phyloP scores from a whole-genome alignment of 306 rosid genomes.

The Cicer cuneatum region DNA sequence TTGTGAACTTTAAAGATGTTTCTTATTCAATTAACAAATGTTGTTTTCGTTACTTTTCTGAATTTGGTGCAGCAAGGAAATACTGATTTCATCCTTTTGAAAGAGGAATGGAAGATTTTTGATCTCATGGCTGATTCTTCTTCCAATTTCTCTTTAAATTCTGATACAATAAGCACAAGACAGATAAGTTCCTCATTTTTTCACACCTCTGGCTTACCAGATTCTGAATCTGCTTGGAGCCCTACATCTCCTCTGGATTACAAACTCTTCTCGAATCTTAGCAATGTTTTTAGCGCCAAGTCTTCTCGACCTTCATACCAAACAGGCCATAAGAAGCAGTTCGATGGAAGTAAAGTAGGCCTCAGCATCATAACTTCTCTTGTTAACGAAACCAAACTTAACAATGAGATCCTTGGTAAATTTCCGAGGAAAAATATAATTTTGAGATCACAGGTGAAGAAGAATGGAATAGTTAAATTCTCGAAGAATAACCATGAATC shows the following conservation, averaged over 20 bases:
- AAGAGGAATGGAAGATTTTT: conserved; percentile 49
- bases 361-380: conserved; percentile 78
- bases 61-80: conserved; percentile 52
- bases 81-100: conserved; percentile 36
- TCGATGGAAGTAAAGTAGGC: conserved; percentile 64
- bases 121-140: conserved; percentile 74
- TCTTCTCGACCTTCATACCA: conserved; percentile 49
- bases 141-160: conserved; percentile 54
- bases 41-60: conserved; percentile 40
- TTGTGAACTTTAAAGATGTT: conserved; percentile 20
- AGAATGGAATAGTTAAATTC: conserved; percentile 49
- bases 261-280: conserved; percentile 63
- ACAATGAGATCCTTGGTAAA: conserved; percentile 53
- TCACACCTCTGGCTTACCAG: conserved; percentile 63
- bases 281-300: conserved; percentile 59
- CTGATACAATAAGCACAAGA: conserved; percentile 57
- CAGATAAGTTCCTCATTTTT: conserved; percentile 64
- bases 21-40: conserved; percentile 25
- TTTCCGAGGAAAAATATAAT: conserved; percentile 65
- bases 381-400: conserved; percentile 56
- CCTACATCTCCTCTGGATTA: conserved; percentile 85
- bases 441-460: conserved; percentile 77
- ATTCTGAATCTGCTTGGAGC: conserved; percentile 73
- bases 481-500: conserved; percentile 49
- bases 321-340: conserved; percentile 54